These are phyloP conservation scores for Ascochyta rabiei DNA, from an alignment of 2,329 filamentous ascomycete species.

Conservation along the genomic window DNA sequence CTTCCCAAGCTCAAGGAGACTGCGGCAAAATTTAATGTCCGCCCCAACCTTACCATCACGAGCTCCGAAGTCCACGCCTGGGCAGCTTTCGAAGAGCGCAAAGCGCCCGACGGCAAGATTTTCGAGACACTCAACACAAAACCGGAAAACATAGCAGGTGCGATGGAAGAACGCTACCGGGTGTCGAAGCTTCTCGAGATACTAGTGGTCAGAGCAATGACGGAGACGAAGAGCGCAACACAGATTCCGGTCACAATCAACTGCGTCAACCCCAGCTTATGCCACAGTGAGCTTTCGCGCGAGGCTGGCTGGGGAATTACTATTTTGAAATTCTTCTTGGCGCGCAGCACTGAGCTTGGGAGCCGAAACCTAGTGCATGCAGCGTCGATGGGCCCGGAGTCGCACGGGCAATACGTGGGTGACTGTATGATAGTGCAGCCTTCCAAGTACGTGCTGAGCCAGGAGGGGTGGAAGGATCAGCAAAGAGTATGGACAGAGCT, in stretches of 20 bases:
- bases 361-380: conserved; percentile 47
- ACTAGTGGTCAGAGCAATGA: conserved; percentile 26
- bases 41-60: conserved; percentile 23
- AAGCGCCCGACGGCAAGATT: conserved; percentile 25
- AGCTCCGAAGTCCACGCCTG: conserved; percentile 17
- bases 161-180: conserved; percentile 10
- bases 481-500: conserved; percentile 50
- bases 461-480: conserved; percentile 46
- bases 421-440: conserved; percentile 40
- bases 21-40: conserved; percentile 18
- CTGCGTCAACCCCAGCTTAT: conserved; percentile 34
- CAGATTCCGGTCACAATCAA: conserved; percentile 36
- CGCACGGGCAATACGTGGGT: conserved; percentile 51
- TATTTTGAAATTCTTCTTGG: conserved; percentile 25
- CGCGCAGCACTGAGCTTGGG: conserved; percentile 42
- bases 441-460: conserved; percentile 43
- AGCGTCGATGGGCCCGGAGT: conserved; percentile 42
- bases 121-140: conserved; percentile 22
- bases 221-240: conserved; percentile 7
- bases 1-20: conserved; percentile 39
- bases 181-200: conserved; percentile 36
- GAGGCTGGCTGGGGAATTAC: conserved; percentile 24
- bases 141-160: not conserved
- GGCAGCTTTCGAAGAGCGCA: conserved; percentile 21
- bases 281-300: conserved; percentile 37